Evolutionary conservation across 495 filamentous ascomycete species (phyloP).

Genomic region (Zalerion maritima): DNA sequence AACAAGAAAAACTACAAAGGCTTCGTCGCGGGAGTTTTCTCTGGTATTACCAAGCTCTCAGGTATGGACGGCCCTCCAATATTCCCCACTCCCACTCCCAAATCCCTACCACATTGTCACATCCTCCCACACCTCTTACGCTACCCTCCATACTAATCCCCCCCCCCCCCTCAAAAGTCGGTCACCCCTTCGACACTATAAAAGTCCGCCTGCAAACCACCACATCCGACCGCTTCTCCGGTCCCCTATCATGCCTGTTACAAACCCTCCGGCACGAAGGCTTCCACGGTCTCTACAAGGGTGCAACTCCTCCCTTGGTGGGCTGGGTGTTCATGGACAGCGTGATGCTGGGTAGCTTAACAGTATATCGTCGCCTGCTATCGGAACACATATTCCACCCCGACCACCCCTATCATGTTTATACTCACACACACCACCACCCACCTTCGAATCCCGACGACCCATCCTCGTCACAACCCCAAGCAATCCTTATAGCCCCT

Average conservation of each 20-base stretch:
- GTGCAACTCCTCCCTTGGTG: slow-evolving; percentile 74
- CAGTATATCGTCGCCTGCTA: slow-evolving; percentile 70
- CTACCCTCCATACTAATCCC: not conserved
- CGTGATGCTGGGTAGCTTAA: slow-evolving; percentile 85
- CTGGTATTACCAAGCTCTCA: slow-evolving; percentile 77
- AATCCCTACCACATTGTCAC: not conserved
- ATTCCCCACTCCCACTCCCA: not conserved
- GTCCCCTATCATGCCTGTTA: slow-evolving; percentile 73
- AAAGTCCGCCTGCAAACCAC: slow-evolving; percentile 95
- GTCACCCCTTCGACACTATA: slow-evolving; percentile 75
- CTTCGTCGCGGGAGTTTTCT: slow-evolving; percentile 89
- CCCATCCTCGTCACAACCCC: too few relatives aligned
- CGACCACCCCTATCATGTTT: slow-evolving; percentile 9
- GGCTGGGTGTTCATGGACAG: slow-evolving; percentile 99
- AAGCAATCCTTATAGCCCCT: slow-evolving; percentile 20
- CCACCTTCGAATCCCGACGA: slow-evolving; percentile 10
- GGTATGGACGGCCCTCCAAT: slow-evolving; percentile 34
- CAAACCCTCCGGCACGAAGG: slow-evolving; percentile 74
- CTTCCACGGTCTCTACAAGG: slow-evolving; percentile 70
- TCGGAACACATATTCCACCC: slow-evolving; percentile 58
- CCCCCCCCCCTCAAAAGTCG: slow-evolving; percentile 16
- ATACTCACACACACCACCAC: slow-evolving; percentile 7
- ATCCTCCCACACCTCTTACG: not conserved
- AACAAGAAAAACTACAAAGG: slow-evolving; percentile 55
- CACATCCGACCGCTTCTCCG: slow-evolving; percentile 56